These are phyloP conservation scores for Xylaria scruposa DNA, from an alignment of 495 filamentous ascomycete genomes.

Conservation along the genomic window DNA sequence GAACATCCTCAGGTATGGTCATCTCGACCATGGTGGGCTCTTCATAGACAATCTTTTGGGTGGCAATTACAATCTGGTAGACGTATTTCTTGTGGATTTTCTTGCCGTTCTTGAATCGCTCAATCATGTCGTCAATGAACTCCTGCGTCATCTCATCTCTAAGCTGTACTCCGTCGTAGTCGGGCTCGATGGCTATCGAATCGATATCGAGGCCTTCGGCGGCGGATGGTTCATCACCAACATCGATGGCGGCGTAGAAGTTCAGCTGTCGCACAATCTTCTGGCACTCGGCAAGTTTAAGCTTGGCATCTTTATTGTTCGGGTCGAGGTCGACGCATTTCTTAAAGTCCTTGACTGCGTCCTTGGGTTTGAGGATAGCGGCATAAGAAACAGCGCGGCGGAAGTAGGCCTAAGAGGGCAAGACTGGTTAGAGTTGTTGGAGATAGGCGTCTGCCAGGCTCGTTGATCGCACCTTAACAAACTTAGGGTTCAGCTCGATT, in stretches of 20 bases:
- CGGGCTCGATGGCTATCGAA: slow-evolving; percentile 76
- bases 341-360: slow-evolving; percentile 91
- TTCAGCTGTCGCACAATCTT: slow-evolving; percentile 88
- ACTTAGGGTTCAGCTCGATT: slow-evolving; percentile 85
- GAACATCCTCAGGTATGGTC: slow-evolving; percentile 74
- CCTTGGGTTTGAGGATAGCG: slow-evolving; percentile 84
- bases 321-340: slow-evolving; percentile 87
- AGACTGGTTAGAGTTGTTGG: slow-evolving; percentile 8
- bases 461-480: slow-evolving; percentile 71
- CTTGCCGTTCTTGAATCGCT: slow-evolving; percentile 95
- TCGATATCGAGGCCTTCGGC: slow-evolving; percentile 90
- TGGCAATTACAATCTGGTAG: slow-evolving; percentile 91
- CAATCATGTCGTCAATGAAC: slow-evolving; percentile 96
- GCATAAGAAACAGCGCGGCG: slow-evolving; percentile 88
- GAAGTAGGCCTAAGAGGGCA: slow-evolving; percentile 79
- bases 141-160: slow-evolving; percentile 90
- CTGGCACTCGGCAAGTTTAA: slow-evolving; percentile 89
- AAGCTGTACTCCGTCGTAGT: slow-evolving; percentile 84
- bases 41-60: slow-evolving; percentile 85
- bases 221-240: slow-evolving; percentile 87
- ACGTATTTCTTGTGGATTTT: slow-evolving; percentile 95
- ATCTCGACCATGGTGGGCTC: slow-evolving; percentile 98
- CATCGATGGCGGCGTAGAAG: slow-evolving; percentile 94
- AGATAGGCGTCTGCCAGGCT: background rate
- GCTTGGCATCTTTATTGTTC: slow-evolving; percentile 83